Base-by-base conservation (phyloP, 2,329 filamentous ascomycete species). In the Penicillium occitanis region DNA sequence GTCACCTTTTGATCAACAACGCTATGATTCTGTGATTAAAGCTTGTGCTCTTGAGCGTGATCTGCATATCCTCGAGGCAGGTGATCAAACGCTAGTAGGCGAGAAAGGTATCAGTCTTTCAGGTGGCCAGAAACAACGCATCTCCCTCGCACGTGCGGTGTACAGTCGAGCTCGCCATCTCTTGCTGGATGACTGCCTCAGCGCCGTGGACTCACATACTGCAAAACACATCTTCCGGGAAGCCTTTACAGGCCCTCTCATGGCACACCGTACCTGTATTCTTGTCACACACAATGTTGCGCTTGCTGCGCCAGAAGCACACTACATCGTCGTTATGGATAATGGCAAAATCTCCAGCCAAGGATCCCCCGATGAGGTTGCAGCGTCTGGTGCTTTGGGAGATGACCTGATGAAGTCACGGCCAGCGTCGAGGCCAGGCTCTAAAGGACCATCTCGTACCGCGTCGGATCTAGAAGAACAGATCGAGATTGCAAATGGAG, bases 141-240 rank as follows among this genome's bases (percentile, higher is more conserved):
- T 99, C 61, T 97, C 94, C 14, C 85, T 99, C 53, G 95, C 95
- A n/a, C 89, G 95, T 70, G 95, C 95, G 1, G 85, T 99, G n/a
- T 99, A 99, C 79, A 97, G 92, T 70, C 94, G 92, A 78, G 96
- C 93, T 5, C 90, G 90, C 63, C 94, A 98, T 77, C 81, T 99
- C 17, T 85, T 99, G 11, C 85, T 99, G 60, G 95, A 99, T 74
- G 95, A 99, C 77, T 97, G 96, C 69, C 85, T 99, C 51, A 97
- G 93, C 74, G 95, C 95, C 33, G 95, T 99, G 40, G 95, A 99
- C 77, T 96, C 95, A 3, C 95, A 99, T 73, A 98, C 95, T 0
- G 93, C 93, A 1, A 96, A 97, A 77, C 97, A 96, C 90, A 98
- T 99, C 70, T 98, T 98, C 80, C 91, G 90, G 75, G 91, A 97